Evolutionary conservation across 1,284 basidiomycete species (phyloP).

Genomic region (Trametes hirsuta): DNA sequence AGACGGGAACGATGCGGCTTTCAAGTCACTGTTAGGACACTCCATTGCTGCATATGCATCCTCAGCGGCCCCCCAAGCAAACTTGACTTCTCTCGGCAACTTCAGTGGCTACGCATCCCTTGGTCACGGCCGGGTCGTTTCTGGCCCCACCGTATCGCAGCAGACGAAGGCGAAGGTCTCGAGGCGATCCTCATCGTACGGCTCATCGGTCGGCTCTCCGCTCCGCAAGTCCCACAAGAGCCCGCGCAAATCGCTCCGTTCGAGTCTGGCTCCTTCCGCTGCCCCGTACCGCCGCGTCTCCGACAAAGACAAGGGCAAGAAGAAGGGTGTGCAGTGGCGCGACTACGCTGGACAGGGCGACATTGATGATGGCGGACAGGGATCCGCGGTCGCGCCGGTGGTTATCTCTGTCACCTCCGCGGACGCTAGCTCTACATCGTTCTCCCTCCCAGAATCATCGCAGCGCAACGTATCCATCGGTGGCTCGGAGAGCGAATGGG

Average conservation of each 20-base stretch:
- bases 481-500: slow-evolving; percentile 85
- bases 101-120: slow-evolving; percentile 45
- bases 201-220: slow-evolving; percentile 39
- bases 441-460: slow-evolving; percentile 27
- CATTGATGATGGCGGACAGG: slow-evolving; percentile 68
- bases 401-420: slow-evolving; percentile 34
- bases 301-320: slow-evolving; percentile 61
- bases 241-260: slow-evolving; percentile 72
- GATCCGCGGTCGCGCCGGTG: slow-evolving; percentile 24
- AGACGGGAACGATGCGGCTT: slow-evolving; percentile 68
- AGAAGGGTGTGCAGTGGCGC: slow-evolving; percentile 88
- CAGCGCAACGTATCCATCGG: slow-evolving; percentile 44
- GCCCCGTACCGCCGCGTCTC: slow-evolving; percentile 63
- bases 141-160: slow-evolving; percentile 50
- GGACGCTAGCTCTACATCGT: slow-evolving; percentile 35
- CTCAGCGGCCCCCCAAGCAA: slow-evolving; percentile 21
- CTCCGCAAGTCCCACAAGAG: slow-evolving; percentile 49
- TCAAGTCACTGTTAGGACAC: slow-evolving; percentile 66
- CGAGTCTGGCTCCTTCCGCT: slow-evolving; percentile 52
- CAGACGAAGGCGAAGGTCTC: slow-evolving; percentile 39
- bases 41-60: slow-evolving; percentile 57
- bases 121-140: slow-evolving; percentile 37
- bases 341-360: slow-evolving; percentile 87
- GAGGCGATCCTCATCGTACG: slow-evolving; percentile 57
- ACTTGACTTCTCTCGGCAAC: slow-evolving; percentile 26